phyloP scores from a whole-genome alignment of 2,329 filamentous ascomycete genomes.

The Penicillium sp. region DNA sequence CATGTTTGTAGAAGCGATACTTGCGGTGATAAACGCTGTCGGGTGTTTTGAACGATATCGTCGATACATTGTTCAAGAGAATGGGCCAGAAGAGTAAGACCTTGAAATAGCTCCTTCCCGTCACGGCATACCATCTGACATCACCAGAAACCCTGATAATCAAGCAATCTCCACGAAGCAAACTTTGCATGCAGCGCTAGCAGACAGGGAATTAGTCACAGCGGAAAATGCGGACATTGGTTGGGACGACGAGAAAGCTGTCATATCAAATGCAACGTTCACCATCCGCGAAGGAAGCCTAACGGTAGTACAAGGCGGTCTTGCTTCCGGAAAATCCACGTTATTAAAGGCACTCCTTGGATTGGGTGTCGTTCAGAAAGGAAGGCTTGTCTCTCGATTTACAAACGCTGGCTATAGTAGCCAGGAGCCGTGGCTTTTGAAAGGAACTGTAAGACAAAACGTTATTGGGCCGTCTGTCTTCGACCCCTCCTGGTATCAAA shows the following conservation, averaged over 20 bases:
- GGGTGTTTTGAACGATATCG: background rate
- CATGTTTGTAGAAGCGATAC: background rate
- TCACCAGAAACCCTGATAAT: background rate
- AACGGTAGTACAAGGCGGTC: background rate
- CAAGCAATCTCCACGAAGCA: no score
- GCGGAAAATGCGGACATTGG: background rate
- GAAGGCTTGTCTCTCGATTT: background rate
- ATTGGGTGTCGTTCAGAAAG: background rate
- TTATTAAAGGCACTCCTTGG: background rate
- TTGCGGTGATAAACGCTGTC: background rate
- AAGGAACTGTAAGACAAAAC: slow-evolving; percentile 27
- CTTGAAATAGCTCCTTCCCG: no score
- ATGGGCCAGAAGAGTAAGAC: no score
- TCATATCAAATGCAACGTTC: background rate
- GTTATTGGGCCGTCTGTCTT: slow-evolving; percentile 24
- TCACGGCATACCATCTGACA: no score
- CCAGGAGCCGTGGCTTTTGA: slow-evolving; percentile 27
- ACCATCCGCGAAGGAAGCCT: background rate
- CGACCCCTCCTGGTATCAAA: slow-evolving; percentile 26
- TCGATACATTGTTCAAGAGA: background rate
- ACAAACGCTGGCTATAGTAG: slow-evolving; percentile 32
- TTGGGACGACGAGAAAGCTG: background rate
- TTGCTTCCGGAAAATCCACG: background rate
- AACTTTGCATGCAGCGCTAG: no score
- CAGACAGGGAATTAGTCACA: background rate